phyloP scores from a whole-genome alignment of 2,329 filamentous ascomycete species.

The Colletotrichum sp. region DNA sequence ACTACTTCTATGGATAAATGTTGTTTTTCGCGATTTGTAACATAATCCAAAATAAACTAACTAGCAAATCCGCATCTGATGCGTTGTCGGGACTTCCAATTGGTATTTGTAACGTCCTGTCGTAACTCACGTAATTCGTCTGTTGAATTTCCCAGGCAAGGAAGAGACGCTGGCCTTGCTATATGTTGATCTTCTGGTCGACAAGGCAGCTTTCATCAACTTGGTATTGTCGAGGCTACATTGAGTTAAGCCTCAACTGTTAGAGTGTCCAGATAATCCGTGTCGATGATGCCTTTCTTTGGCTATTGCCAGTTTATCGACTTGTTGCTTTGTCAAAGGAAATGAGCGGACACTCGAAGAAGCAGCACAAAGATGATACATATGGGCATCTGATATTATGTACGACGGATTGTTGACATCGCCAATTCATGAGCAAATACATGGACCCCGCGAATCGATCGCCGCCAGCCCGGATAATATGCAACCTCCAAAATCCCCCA shows the following conservation, averaged over 20 bases:
- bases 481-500: neutral
- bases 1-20: too few relatives aligned
- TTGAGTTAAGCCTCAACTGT: too few relatives aligned
- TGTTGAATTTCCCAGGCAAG: too few relatives aligned
- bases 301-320: fast-evolving
- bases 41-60: neutral
- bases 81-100: fast-evolving
- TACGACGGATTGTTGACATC: neutral
- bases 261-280: neutral
- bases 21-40: neutral
- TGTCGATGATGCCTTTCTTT: neutral
- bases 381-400: neutral
- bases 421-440: neutral
- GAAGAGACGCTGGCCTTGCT: neutral
- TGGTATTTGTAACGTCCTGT: neutral
- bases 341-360: fast-evolving
- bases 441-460: neutral
- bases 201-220: neutral
- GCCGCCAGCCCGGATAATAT: neutral
- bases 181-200: neutral
- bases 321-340: neutral
- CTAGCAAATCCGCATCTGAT: neutral
- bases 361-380: neutral
- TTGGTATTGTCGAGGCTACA: neutral
- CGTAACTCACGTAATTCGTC: fast-evolving